phyloP scores from a whole-genome alignment of 176 grass and related monocot species.

The Carex myosuroides region DNA sequence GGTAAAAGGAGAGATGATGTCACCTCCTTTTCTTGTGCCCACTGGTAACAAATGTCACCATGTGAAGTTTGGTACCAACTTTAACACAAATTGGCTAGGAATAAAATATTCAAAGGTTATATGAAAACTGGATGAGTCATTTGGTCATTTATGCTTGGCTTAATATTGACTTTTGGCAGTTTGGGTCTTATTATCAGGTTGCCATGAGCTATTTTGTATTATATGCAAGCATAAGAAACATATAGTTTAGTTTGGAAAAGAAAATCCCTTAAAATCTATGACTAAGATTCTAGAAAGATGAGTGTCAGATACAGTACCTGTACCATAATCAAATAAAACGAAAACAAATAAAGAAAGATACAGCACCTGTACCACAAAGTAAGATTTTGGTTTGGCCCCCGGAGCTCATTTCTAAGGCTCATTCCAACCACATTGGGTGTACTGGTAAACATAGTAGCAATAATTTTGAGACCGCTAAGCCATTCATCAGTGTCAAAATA shows the following conservation, averaged over 20 bases:
- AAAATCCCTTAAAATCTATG: not conserved
- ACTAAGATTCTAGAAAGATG: not conserved
- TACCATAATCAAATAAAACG: too few relatives aligned
- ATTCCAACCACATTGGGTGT: slow-evolving; percentile 74
- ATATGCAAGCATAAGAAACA: too few relatives aligned
- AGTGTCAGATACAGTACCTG: slow-evolving; percentile 30
- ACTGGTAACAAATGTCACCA: not conserved
- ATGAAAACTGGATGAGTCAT: not conserved
- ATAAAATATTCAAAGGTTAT: not conserved
- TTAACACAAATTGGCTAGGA: not conserved
- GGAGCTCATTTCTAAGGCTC: slow-evolving; percentile 87
- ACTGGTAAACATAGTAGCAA: slow-evolving; percentile 62
- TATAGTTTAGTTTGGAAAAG: not conserved
- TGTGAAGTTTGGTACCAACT: not conserved
- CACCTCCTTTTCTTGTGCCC: not conserved
- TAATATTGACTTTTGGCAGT: not conserved
- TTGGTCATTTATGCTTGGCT: not conserved
- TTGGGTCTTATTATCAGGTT: too few relatives aligned
- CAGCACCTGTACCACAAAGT: slow-evolving; percentile 58
- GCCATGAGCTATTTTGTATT: too few relatives aligned
- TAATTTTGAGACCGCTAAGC: slow-evolving; percentile 56
- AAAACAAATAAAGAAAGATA: too few relatives aligned
- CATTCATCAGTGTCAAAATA: slow-evolving; percentile 89
- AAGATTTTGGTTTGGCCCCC: slow-evolving; percentile 68
- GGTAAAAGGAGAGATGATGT: slow-evolving; percentile 12